These are phyloP conservation scores for Pseudocercospora fijiensis DNA, from an alignment of 2,329 filamentous ascomycete species.

Conservation along the genomic window DNA sequence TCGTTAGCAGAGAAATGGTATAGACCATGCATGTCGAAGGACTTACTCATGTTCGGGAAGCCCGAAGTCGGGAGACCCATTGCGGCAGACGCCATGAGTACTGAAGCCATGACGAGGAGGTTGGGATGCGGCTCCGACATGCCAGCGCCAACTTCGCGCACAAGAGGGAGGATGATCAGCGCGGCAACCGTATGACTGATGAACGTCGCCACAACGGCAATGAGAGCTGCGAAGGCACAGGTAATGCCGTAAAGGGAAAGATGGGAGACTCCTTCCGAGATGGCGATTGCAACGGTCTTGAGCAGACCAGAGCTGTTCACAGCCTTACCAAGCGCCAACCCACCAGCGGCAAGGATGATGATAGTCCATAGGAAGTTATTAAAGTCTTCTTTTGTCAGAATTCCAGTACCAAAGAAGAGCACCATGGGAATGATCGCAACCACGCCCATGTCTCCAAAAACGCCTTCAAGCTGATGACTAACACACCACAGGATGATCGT, in stretches of 20 bases:
- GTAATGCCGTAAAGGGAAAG: slow-evolving; percentile 84
- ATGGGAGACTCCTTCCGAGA: slow-evolving; percentile 70
- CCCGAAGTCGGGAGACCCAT: slow-evolving; percentile 96
- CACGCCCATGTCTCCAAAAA: slow-evolving; percentile 98
- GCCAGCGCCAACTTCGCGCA: slow-evolving; percentile 75
- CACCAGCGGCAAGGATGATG: slow-evolving; percentile 94
- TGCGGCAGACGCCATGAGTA: slow-evolving; percentile 95
- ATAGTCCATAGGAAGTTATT: slow-evolving; percentile 99
- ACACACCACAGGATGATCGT: slow-evolving; percentile 93
- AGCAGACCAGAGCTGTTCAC: slow-evolving; percentile 91
- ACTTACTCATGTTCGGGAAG: slow-evolving; percentile 99
- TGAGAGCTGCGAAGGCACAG: slow-evolving; percentile 79
- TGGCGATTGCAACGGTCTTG: slow-evolving; percentile 77
- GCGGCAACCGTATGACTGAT: slow-evolving; percentile 97
- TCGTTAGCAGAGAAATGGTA: background rate
- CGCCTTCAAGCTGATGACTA: slow-evolving; percentile 78
- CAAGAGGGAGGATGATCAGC: slow-evolving; percentile 87
- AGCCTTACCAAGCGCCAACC: slow-evolving; percentile 86
- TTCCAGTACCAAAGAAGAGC: slow-evolving; percentile 93
- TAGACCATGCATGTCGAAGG: background rate
- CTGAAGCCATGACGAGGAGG: slow-evolving; percentile 88
- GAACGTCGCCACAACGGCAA: slow-evolving; percentile 91
- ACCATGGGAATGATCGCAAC: slow-evolving; percentile 95
- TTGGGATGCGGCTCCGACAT: slow-evolving; percentile 94
- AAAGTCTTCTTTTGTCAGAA: slow-evolving; percentile 97